These are phyloP conservation scores for Hypericum androsaemum DNA, from an alignment of 345 rosid genomes.

Conservation along the genomic window DNA sequence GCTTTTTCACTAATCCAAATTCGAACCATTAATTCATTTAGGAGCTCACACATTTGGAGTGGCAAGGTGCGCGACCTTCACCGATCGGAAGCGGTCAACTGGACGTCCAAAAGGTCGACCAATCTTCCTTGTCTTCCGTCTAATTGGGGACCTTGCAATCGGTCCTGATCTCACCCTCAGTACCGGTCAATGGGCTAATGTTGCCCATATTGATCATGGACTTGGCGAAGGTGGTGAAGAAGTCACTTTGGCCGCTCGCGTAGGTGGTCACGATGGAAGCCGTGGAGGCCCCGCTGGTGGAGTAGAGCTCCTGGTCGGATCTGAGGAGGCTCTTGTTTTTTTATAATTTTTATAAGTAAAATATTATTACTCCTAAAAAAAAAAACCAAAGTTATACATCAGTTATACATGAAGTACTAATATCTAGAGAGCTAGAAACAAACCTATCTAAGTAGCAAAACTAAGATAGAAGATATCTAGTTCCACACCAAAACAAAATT, in stretches of 20 bases:
- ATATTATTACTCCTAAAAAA: no score
- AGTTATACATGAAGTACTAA: no score
- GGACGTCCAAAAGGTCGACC: no score
- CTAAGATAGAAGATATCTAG: no score
- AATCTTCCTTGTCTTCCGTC: no score
- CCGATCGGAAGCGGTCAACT: slow-evolving; percentile 15
- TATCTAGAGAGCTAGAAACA: no score
- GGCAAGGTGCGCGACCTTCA: slow-evolving; percentile 36
- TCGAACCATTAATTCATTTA: not conserved
- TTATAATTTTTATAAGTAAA: no score
- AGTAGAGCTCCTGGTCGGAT: slow-evolving; percentile 61
- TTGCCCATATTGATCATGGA: slow-evolving; percentile 86
- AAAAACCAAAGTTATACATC: no score
- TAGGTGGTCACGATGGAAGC: slow-evolving; percentile 39
- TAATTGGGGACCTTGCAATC: slow-evolving; percentile 41
- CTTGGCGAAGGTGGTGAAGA: slow-evolving; percentile 48
- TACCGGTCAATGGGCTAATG: slow-evolving; percentile 45
- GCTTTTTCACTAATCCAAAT: not conserved
- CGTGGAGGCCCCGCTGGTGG: slow-evolving; percentile 36
- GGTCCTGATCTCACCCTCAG: slow-evolving; percentile 51
- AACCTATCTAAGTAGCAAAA: no score
- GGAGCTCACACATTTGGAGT: slow-evolving; percentile 41
- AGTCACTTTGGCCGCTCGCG: slow-evolving; percentile 37
- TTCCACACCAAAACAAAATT: no score
- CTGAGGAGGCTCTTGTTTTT: slow-evolving; percentile 28